Base-by-base conservation (phyloP, 164 flowering plant genomes). In the Annona squamosa region DNA sequence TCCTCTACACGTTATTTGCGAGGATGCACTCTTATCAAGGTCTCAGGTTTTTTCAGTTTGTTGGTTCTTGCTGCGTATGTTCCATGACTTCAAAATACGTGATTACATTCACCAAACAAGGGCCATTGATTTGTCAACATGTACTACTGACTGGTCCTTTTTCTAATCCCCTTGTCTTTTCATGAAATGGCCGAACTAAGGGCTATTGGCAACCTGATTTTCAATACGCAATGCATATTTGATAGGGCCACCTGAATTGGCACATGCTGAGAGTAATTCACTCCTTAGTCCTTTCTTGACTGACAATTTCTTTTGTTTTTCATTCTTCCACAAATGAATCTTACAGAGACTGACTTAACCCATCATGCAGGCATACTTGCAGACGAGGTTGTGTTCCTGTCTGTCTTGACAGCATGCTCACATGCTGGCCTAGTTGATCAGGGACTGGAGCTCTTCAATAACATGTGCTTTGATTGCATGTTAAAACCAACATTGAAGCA, bases 401-500 rank as follows among this genome's bases (percentile, higher is more conserved):
- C 85, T 3, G 45, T 84, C 65, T 68, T 86, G 75, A 84, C 85
- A 37, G 88, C 87, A 6, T 87, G 90, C 75, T 75, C 81, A 3
- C 87, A 88, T 75, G 77, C 87, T 61, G 91, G 89, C 17, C 67
- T 81, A 71, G 81, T 84, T 18, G 82, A 86, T 52, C 63, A 76
- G 74, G 89, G 87, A 42, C 75, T 84, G 42, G n/a, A 73, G 6
- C 73, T 81, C 75, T 85, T 88, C 70, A 71, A 83, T 63, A 77
- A 77, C 78, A 82, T 84, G 88, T 73, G 76, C 63, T 63, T 72
- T 71, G 86, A 84, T n/a, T 77, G 84, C 74, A 73, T 71, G 7
- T 81, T 88, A 41, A 81, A 81, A 77, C 90, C 92, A 17, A 78
- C 73, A 19, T 81, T 86, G 76, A 85, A 88, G 70, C 89, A 88